phyloP scores from a whole-genome alignment of 192 early-diverging fungal species.

The Podila horticola region DNA sequence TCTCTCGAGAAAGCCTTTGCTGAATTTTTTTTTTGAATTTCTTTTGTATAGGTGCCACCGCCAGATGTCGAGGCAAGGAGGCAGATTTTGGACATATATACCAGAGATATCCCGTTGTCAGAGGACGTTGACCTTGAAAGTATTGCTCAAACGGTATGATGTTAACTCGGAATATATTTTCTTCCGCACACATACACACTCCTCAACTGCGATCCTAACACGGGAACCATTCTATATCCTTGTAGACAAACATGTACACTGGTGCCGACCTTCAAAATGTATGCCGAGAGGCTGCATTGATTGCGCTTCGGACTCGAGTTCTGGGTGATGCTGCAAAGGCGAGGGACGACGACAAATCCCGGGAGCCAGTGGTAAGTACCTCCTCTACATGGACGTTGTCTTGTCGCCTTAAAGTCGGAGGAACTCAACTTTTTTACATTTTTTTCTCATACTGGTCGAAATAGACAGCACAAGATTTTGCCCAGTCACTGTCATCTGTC shows the following conservation, averaged over 20 bases:
- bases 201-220: background rate
- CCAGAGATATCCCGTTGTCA: constrained; percentile 58
- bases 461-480: constrained; percentile 32
- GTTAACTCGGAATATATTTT: background rate
- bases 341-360: background rate
- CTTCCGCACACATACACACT: background rate
- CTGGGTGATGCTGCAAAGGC: background rate
- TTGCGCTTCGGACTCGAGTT: constrained; percentile 47
- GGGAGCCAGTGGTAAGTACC: constrained; percentile 30
- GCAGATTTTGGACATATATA: constrained; percentile 63
- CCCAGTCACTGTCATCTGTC: constrained; percentile 13
- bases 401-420: no score
- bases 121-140: constrained; percentile 59
- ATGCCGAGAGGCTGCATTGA: constrained; percentile 64
- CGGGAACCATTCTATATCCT: background rate
- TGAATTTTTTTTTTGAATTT: background rate
- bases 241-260: constrained; percentile 65
- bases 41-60: constrained; percentile 55
- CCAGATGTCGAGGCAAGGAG: constrained; percentile 59
- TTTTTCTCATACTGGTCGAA: background rate
- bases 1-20: background rate
- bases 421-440: background rate
- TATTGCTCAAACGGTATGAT: constrained; percentile 58
- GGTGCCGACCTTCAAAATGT: constrained; percentile 66
- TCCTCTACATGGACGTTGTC: background rate